These are phyloP conservation scores for Buxus sempervirens DNA, from an alignment of 164 flowering plant genomes.

Conservation along the genomic window DNA sequence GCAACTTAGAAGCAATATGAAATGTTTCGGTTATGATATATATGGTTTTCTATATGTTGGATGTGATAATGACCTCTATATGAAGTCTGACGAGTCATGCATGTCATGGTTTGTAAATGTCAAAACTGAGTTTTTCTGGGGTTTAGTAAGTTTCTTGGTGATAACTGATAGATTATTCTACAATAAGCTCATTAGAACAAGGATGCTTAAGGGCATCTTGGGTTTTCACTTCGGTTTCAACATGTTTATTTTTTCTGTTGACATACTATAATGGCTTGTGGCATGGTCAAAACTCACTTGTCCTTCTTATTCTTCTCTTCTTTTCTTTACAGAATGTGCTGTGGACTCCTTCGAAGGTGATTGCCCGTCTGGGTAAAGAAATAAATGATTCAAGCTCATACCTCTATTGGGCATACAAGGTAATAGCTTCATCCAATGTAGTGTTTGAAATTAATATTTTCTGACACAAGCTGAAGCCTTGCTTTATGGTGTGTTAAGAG, in stretches of 20 bases:
- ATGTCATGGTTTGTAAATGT: too few species aligned
- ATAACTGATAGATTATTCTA: neutral
- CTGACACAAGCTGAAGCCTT: too few species aligned
- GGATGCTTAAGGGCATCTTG: neutral
- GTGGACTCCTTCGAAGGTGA: constrained; percentile 90
- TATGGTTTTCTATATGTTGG: too few species aligned
- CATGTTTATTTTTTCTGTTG: neutral
- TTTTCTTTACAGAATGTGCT: constrained; percentile 42
- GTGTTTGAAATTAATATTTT: too few species aligned
- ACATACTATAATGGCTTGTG: neutral
- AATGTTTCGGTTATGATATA: too few species aligned
- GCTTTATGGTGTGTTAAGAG: too few species aligned
- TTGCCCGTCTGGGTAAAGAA: constrained; percentile 90
- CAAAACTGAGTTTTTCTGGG: neutral
- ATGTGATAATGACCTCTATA: too few species aligned
- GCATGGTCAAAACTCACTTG: neutral
- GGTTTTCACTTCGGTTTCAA: neutral
- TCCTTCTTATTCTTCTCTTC: too few species aligned
- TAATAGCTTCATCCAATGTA: constrained; percentile 9
- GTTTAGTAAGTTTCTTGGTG: neutral
- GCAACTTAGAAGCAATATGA: too few species aligned
- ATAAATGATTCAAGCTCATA: constrained; percentile 77
- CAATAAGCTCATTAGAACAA: neutral
- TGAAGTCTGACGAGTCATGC: too few species aligned
- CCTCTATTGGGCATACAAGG: constrained; percentile 97